Evolutionary conservation across 106 monocot species (phyloP), one percentile per base, ranked within the genome.

Genomic region (Phalaenopsis equestris): DNA sequence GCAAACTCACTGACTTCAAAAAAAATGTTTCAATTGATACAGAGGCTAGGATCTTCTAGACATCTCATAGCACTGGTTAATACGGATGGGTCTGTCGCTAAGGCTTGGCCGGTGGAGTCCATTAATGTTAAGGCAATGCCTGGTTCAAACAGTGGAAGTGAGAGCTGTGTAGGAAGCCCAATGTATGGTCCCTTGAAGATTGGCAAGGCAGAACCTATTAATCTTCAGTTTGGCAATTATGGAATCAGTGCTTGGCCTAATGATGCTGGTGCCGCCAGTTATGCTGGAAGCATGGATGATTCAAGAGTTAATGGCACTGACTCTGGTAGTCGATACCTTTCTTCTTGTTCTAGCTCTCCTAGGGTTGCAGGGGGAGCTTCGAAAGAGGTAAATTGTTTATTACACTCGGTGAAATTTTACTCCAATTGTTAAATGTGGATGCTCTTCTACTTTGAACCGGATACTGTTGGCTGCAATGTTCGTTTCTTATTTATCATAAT

Each of bases 291-390:
- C 73, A 67, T 89, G 42, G 86, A 86, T 77, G 89, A 84, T 11
- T 89, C 77, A 4, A 75, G 84, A 58, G 75, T 61, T 45, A 86
- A 89, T 49, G 82, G 43, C 74, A 87, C 87, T 10, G 89, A 92
- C 41, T 80, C 81, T 52, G 87, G 91, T 41, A 90, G 91, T 55
- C 80, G 85, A 75, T 79, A 87, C 77, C 80, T 79, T 56, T 94
- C 94, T 23, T 92, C 94, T 16, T 90, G 87, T 70, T 87, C 89
- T 82, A 94, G 94, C 82, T 94, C 94, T 23, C 94, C 91, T 6
- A 79, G 85, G 76, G 79, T 85, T 41, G 88, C 87, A 0, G 91
- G 88, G 42, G 88, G 84, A 56, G 83, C 86, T 83, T 81, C 89
- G 39, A 95, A 92, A 84, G 92, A 92, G 92, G 94, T 95, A 84